Evolutionary conservation across 352 stramenopile genomes (phyloP), one percentile per base, ranked within the genome.

Genomic region (Phytophthora parvispora): DNA sequence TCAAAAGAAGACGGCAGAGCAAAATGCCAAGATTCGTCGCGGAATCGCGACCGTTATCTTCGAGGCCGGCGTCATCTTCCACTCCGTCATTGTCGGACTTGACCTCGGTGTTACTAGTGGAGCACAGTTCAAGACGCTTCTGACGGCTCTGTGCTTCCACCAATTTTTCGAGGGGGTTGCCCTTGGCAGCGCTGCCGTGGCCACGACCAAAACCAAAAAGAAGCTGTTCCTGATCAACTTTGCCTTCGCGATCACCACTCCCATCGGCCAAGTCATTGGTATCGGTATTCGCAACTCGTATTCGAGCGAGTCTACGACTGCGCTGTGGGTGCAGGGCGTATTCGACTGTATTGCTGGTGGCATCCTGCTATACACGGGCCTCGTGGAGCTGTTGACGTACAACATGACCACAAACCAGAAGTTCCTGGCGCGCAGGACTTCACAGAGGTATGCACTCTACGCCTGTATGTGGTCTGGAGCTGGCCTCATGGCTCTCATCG

Each of bases 131-230:
- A 77, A 79, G 42, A 86, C 84, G n/a, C 78, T 93, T 16, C 56
- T 95, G 7, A 77, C 60, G 4, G 87, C 85, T 5, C 70, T 93
- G 18, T 81, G 81, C 47, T 91, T 95, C 61, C 84, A 92, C 60
- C 85, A 93, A 67, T 92, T 95, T 52, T 93, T 93, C 57, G 83
- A 92, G 51, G 87, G 83, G 38, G 67, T 93, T 50, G 80, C 83
- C 3, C 67, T 93, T 24, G 75, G 85, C 22, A 78, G 70, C 28
- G 80, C 67, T n/a, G 74, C 83, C 12, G 36, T 90, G 8, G 53
- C 52, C 6, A 74, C 80, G 1, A 68, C 85, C 45, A 28, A 72
- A 36, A 77, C 45, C 13, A 48, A 69, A 10, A 71, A 27, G 2
- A 90, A 81, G 20, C 64, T 90, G 3, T 60, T 92, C 13, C 15